Conservation (phyloP, 805 yeast species). For the Pichia thaimueangensis region DNA sequence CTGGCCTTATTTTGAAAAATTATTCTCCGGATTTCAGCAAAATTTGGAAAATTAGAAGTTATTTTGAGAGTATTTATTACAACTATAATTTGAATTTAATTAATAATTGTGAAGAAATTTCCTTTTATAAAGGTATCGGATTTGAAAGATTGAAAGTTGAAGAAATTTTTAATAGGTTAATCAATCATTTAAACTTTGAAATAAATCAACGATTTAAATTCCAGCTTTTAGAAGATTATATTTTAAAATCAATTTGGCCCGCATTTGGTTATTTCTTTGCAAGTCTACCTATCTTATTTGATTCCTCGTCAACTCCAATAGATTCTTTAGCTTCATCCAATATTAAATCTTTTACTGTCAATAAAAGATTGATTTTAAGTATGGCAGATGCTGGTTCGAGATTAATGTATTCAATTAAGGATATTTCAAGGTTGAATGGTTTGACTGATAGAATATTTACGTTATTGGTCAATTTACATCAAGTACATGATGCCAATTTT, state of each 20-base stretch:
- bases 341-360: slow-evolving; percentile 84
- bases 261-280: slow-evolving; percentile 91
- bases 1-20: slow-evolving; percentile 66
- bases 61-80: slow-evolving; percentile 82
- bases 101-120: slow-evolving; percentile 87
- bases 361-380: slow-evolving; percentile 83
- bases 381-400: slow-evolving; percentile 94
- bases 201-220: slow-evolving; percentile 60
- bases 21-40: slow-evolving; percentile 83
- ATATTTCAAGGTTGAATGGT: slow-evolving; percentile 84
- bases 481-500: slow-evolving; percentile 63
- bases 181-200: slow-evolving; percentile 28
- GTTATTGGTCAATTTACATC: slow-evolving; percentile 68
- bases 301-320: slow-evolving; percentile 12
- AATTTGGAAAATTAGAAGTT: slow-evolving; percentile 64
- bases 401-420: slow-evolving; percentile 90
- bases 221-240: slow-evolving; percentile 74
- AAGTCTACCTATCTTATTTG: slow-evolving; percentile 77
- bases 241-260: slow-evolving; percentile 89
- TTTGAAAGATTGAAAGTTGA: slow-evolving; percentile 66
- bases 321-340: slow-evolving; percentile 31
- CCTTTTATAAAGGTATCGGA: slow-evolving; percentile 83
- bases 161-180: slow-evolving; percentile 50
- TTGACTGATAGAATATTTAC: slow-evolving; percentile 81
- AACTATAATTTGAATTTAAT: slow-evolving; percentile 80